Base-by-base conservation (phyloP, 345 rosid species). In the Mallotus nudiflorus region DNA sequence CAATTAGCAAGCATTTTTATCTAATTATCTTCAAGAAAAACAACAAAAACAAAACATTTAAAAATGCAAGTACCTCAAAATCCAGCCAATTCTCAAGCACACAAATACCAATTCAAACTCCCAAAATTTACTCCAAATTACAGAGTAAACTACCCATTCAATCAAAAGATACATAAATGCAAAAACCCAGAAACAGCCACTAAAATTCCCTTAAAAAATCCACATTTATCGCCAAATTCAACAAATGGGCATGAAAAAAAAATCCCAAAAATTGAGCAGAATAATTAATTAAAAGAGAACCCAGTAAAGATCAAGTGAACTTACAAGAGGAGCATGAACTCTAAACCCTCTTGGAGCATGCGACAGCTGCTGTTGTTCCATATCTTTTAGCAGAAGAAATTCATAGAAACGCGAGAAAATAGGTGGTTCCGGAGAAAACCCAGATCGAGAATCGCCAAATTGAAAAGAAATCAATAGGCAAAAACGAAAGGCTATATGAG, bases 281-380 rank as follows among this genome's bases (percentile, higher is more conserved):
- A 69, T 14, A 35, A 59, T 15, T 1, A 58, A 16, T 65, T 4
- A 7, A 28, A 58, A 39, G 4, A n/a, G 12, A 68, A 40, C 33
- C 19, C 40, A 57, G 7, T n/a, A 12, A 59, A 58, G 73, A 57
- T 59, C 66, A 70, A 25, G 48, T 14, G 9, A 24, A 18, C 73
- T 70, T 60, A 70, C 73, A 4, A 70, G 45, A 16, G 73, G 73
- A 60, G 73, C 73, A 22, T 70, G 73, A 61, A 70, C 56, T 70
- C 73, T 48, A 60, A 50, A 60, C 49, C 73, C 73, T 60, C 73
- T 60, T 33, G 66, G 49, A 70, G 50, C 73, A 70, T 60, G 61
- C 22, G 73, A 60, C 22, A 66, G 50, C 22, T 42, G 46, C 11
- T 2, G 46, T 42, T 46, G 56, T 48, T 70, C 73, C 73, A 70